phyloP scores from a whole-genome alignment of 768 basidiomycete species.

The Tylopilus cervinicoccineus region DNA sequence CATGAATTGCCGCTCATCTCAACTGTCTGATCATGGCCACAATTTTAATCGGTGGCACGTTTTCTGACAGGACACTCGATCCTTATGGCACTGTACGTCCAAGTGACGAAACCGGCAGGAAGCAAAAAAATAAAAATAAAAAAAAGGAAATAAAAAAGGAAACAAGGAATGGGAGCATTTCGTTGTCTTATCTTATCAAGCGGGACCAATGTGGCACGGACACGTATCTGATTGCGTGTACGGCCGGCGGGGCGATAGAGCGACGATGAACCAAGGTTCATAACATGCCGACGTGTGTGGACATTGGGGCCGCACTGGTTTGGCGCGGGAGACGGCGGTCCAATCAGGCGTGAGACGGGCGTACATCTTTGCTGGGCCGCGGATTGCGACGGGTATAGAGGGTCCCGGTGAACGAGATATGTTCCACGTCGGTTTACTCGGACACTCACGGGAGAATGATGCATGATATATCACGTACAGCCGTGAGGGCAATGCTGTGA shows the following conservation, averaged over 20 bases:
- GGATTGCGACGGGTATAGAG: constrained; percentile 19
- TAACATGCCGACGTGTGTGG: constrained; percentile 3
- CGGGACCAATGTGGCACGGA: constrained; percentile 15
- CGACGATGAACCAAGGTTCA: constrained; percentile 3
- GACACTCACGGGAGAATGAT: constrained; percentile 11
- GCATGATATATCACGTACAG: constrained; percentile 24
- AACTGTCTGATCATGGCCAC: not conserved
- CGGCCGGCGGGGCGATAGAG: constrained; percentile 18
- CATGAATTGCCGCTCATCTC: not conserved
- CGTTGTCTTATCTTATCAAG: constrained; percentile 30
- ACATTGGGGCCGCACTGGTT: constrained; percentile 11
- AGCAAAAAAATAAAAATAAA: constrained; percentile 11
- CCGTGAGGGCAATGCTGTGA: constrained; percentile 16
- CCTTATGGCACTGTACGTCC: not conserved
- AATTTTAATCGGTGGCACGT: constrained; percentile 3
- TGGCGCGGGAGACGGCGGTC: constrained; percentile 5
- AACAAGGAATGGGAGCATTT: constrained; percentile 7
- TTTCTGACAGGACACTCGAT: constrained; percentile 3
- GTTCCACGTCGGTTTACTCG: constrained; percentile 16
- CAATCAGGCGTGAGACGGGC: constrained; percentile 4
- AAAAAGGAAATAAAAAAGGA: constrained; percentile 12
- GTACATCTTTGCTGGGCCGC: constrained; percentile 10
- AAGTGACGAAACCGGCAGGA: constrained; percentile 17
- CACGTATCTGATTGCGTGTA: constrained; percentile 22
- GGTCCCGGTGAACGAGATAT: constrained; percentile 17